Evolutionary conservation across 805 yeast species (phyloP).

Genomic region (Saccharomycopsis sp.): DNA sequence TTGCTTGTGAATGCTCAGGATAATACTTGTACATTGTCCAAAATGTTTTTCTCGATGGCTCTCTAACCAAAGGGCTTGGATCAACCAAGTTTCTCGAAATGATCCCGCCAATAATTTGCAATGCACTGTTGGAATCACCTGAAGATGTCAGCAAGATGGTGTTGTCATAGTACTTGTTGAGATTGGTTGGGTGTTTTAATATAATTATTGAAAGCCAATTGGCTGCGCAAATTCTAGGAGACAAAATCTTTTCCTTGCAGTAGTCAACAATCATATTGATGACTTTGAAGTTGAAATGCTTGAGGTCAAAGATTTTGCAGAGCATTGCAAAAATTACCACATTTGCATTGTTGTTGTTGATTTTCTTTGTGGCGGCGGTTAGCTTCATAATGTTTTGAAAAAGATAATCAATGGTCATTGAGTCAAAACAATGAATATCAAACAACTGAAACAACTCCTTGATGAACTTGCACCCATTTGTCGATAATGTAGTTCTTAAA

Average conservation of each 20-base stretch:
- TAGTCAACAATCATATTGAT: constrained; percentile 42
- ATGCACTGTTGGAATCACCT: constrained; percentile 5
- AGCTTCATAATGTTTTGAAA: constrained; percentile 36
- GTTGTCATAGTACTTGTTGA: constrained; percentile 24
- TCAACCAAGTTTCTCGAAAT: constrained; percentile 59
- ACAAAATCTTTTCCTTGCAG: constrained; percentile 59
- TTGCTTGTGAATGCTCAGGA: constrained; percentile 40
- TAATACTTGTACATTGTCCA: constrained; percentile 58
- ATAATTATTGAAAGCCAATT: constrained; percentile 60
- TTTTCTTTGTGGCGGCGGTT: constrained; percentile 52
- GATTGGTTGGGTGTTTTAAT: constrained; percentile 37
- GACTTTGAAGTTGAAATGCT: constrained; percentile 39
- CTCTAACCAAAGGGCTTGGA: constrained; percentile 75
- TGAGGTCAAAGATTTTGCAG: constrained; percentile 14
- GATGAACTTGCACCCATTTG: constrained; percentile 65
- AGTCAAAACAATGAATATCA: constrained; percentile 32
- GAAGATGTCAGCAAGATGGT: constrained; percentile 1
- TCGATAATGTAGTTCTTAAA: constrained; percentile 73
- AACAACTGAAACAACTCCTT: constrained; percentile 51
- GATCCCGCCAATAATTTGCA: constrained; percentile 41
- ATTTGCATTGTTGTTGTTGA: constrained; percentile 52
- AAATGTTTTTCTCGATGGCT: constrained; percentile 58
- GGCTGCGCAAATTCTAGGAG: constrained; percentile 61
- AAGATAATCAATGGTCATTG: constrained; percentile 24
- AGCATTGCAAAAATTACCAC: constrained; percentile 35